Conservation (phyloP, 257 asterid genomes). For the Solanum rostratum region DNA sequence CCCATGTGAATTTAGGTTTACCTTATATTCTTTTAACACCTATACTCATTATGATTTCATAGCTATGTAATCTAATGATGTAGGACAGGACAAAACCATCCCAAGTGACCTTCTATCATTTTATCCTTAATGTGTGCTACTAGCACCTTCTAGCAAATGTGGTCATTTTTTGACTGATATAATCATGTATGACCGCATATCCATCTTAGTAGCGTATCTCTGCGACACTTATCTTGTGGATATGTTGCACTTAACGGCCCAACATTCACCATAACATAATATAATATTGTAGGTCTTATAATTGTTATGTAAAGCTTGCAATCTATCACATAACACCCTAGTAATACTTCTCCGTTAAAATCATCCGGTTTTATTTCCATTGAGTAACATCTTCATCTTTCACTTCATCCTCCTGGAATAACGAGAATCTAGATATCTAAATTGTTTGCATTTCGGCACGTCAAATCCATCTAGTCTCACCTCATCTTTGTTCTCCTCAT, state of each 20-base stretch:
- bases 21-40: neutral
- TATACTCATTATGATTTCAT: neutral
- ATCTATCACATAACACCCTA: neutral
- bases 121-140: neutral
- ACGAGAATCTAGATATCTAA: neutral
- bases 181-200: neutral
- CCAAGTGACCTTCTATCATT: neutral
- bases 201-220: neutral
- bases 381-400: neutral
- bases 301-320: neutral
- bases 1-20: neutral
- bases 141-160: neutral
- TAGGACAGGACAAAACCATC: neutral
- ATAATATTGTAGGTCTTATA: neutral
- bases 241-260: neutral
- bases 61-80: neutral
- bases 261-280: neutral
- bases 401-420: neutral
- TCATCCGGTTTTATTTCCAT: neutral
- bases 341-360: neutral
- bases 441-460: neutral
- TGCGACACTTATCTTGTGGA: neutral
- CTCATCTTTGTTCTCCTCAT: neutral
- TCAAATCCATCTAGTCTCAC: neutral
- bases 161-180: neutral